These are phyloP conservation scores for Comarum palustre DNA, from an alignment of 306 rosid genomes.

Conservation along the genomic window DNA sequence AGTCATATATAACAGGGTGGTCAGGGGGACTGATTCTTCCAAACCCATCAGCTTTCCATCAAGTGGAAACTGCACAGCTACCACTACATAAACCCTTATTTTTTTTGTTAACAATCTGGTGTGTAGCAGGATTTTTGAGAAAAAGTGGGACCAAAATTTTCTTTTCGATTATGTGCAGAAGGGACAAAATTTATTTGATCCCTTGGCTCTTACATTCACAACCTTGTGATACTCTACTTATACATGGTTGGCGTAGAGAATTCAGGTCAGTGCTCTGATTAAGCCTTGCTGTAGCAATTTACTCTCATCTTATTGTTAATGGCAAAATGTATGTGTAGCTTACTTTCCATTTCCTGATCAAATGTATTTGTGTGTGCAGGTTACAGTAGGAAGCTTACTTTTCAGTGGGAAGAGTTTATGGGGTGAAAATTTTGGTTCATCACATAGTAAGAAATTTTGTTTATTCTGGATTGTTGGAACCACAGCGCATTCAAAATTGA, in stretches of 20 bases:
- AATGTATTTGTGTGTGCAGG: constrained; percentile 37
- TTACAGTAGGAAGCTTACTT: constrained; percentile 25
- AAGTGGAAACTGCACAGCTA: constrained; percentile 65
- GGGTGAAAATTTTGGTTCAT: constrained; percentile 49
- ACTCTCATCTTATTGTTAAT: not conserved
- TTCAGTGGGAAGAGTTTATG: constrained; percentile 30
- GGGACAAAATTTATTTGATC: constrained; percentile 24
- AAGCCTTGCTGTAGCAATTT: not conserved
- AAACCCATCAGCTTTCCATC: constrained; percentile 58
- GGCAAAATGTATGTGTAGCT: not conserved
- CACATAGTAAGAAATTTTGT: constrained; percentile 50
- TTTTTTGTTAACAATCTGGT: constrained; percentile 27
- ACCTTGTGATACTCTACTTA: constrained; percentile 25
- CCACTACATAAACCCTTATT: constrained; percentile 51
- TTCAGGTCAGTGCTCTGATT: constrained; percentile 40
- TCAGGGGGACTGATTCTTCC: constrained; percentile 73
- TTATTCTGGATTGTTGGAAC: constrained; percentile 38
- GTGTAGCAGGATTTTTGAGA: constrained; percentile 30
- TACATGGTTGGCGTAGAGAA: constrained; percentile 25
- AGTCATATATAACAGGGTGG: constrained; percentile 71
- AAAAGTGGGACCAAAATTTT: constrained; percentile 19
- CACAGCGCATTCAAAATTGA: constrained; percentile 32
- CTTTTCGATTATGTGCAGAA: constrained; percentile 24
- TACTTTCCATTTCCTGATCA: not conserved
- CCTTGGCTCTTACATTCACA: constrained; percentile 34